phyloP scores from a whole-genome alignment of 2,329 filamentous ascomycete genomes.

The Colletotrichum trifolii region DNA sequence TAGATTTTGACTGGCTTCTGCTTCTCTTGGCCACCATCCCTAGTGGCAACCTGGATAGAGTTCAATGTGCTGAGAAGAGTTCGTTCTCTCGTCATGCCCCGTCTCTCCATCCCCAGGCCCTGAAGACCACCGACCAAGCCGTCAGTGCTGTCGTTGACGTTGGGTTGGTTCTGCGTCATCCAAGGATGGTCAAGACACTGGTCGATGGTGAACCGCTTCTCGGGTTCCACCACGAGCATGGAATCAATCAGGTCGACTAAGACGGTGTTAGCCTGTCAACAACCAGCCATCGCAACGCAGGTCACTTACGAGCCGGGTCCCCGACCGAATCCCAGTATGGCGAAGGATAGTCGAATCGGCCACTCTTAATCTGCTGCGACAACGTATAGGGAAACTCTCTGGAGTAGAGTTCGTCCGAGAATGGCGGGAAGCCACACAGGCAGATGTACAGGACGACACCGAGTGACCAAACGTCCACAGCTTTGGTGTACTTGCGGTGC shows the following conservation, averaged over 20 bases:
- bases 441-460: conserved; percentile 99
- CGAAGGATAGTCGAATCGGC: conserved; percentile 92
- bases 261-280: conserved; percentile 10
- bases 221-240: conserved; percentile 91
- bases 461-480: conserved; percentile 95
- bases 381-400: conserved; percentile 86
- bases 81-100: conserved; percentile 83
- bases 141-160: conserved; percentile 86
- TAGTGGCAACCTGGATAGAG: conserved; percentile 69
- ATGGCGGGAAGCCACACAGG: conserved; percentile 95
- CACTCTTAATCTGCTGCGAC: conserved; percentile 89
- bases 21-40: conserved; percentile 55
- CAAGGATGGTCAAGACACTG: conserved; percentile 93
- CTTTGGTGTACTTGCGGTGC: conserved; percentile 90
- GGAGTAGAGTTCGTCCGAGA: conserved; percentile 91
- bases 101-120: conserved; percentile 83
- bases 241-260: conserved; percentile 88
- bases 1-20: conserved; percentile 76
- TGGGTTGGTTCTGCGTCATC: conserved; percentile 73
- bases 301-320: conserved; percentile 76
- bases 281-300: background rate
- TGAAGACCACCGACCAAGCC: conserved; percentile 89
- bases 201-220: conserved; percentile 87
- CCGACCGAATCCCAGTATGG: conserved; percentile 94
- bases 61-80: conserved; percentile 88